phyloP scores from a whole-genome alignment of 2,329 filamentous ascomycete species.

The Sporothrix curviconia region DNA sequence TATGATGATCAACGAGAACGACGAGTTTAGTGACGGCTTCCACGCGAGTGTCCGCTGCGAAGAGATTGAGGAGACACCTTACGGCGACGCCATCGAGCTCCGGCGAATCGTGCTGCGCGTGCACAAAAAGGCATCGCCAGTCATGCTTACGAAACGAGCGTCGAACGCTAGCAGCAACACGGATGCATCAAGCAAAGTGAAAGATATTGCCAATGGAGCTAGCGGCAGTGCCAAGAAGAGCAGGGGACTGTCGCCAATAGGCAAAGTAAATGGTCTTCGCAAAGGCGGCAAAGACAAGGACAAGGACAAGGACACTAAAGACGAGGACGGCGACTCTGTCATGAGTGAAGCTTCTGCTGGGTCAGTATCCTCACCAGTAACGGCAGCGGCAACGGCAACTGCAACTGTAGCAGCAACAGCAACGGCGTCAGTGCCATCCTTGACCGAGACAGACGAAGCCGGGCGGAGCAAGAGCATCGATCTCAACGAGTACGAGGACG shows the following conservation, averaged over 20 bases:
- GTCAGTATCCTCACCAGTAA: background rate
- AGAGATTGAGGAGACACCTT: slow-evolving; percentile 48
- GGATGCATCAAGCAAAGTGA: background rate
- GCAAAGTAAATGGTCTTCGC: no score
- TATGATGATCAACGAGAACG: slow-evolving; percentile 54
- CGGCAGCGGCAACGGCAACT: no score
- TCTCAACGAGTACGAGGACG: slow-evolving; percentile 34
- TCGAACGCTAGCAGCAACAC: background rate
- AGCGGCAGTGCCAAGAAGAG: background rate
- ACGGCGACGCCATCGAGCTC: slow-evolving; percentile 59
- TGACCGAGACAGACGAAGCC: background rate
- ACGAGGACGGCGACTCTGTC: background rate
- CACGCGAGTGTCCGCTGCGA: slow-evolving; percentile 64
- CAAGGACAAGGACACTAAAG: background rate
- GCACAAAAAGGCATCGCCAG: slow-evolving; percentile 13
- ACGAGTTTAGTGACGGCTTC: slow-evolving; percentile 61
- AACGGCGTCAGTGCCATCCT: background rate
- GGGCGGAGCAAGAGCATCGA: background rate
- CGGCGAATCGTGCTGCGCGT: slow-evolving; percentile 62
- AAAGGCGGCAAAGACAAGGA: background rate
- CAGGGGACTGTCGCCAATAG: background rate
- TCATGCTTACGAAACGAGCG: background rate
- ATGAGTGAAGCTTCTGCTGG: slow-evolving; percentile 1
- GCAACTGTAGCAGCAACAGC: background rate
- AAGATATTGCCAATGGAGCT: background rate